Conservation (phyloP, 805 yeast species). For the Yarrowia sp. region DNA sequence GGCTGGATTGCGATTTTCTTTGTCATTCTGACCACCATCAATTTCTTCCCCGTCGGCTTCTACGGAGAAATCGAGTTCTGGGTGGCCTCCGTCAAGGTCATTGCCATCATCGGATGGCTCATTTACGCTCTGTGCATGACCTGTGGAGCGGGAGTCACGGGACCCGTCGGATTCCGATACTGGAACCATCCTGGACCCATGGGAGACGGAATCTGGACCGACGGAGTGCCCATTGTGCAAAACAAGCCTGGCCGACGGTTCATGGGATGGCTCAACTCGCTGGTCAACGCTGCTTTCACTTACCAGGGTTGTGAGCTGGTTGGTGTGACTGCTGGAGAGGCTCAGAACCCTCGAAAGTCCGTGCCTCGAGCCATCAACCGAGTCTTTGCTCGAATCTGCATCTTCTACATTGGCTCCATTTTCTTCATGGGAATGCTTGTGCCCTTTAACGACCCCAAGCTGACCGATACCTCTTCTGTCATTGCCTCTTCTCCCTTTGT, state of each 20-base stretch:
- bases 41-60: constrained; percentile 50
- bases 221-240: constrained; percentile 13
- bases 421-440: constrained; percentile 56
- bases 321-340: constrained; percentile 57
- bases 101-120: constrained; percentile 61
- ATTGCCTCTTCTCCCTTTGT: constrained; percentile 49
- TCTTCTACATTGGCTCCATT: constrained; percentile 52
- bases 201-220: constrained; percentile 46
- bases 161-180: constrained; percentile 41
- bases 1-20: constrained; percentile 51
- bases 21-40: constrained; percentile 44
- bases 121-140: constrained; percentile 52
- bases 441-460: constrained; percentile 50
- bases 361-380: constrained; percentile 57
- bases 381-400: constrained; percentile 50
- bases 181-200: constrained; percentile 49
- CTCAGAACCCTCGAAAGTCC: constrained; percentile 54
- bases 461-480: constrained; percentile 46
- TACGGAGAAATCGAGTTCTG: constrained; percentile 58
- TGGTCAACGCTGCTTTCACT: constrained; percentile 54
- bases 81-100: constrained; percentile 61
- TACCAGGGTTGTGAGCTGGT: constrained; percentile 56
- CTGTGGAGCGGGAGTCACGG: constrained; percentile 51
- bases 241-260: constrained; percentile 34
- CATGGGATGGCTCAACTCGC: constrained; percentile 40